Evolutionary conservation across 257 asterid genomes (phyloP), one percentile per base, ranked within the genome.

Genomic region (Jacaranda mimosifolia): DNA sequence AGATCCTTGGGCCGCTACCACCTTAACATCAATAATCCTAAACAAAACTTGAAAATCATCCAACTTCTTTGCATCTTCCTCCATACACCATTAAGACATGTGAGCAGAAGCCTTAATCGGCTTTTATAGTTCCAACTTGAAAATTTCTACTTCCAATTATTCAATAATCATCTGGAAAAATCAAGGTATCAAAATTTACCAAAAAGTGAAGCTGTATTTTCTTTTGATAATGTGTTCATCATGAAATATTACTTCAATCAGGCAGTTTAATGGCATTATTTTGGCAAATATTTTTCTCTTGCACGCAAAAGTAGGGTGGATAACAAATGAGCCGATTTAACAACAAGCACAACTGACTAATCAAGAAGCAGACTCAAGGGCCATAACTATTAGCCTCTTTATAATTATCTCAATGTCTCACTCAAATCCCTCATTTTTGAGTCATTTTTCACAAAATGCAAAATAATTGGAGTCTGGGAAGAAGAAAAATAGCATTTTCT

Each of bases 21-120:
- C 26, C 69, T 63, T 63, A 13, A 63, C 69, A 11, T 63, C 21
- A 9, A 63, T 9, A 59, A 26, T 59, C 63, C 3, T 18, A 4
- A 46, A 40, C 1, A 18, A 69, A 63, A 40, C 7, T 12, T 4
- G 15, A 6, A 42, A 40, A 69, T 74, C 49, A 17, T 43, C 67
- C 10, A 74, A 57, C 73, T 52, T 46, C 74, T 42, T 40, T 75
- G 69, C 48, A 36, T 75, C 81, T 63, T 70, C 51, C n/a, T 63
- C 77, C 81, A 62, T 58, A 62, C 80, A 80, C 9, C 77, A 62
- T n/a, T 72, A 42, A 74, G 77, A 43, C 66, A 40, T 14, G 5
- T 2, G 26, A 53, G 67, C 45, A 67, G 42, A 26, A 18, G 9
- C 17, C 51, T 21, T 11, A 58, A 8, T 42, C 35, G 58, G 65